phyloP scores from a whole-genome alignment of 1,139 yeast genomes.

The Debaryomyces nepalensis region DNA sequence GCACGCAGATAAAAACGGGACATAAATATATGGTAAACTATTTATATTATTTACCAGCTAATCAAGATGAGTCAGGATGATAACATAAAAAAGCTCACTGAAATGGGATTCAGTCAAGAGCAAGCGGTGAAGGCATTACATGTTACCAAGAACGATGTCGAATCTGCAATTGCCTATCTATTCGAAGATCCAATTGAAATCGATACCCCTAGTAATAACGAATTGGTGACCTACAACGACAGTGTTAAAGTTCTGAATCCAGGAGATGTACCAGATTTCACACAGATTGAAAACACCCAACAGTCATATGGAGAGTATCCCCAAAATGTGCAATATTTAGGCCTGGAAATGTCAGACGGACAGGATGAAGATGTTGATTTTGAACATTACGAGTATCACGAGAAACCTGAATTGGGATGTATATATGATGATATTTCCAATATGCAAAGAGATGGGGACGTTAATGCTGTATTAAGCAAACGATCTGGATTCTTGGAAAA shows the following conservation, averaged over 20 bases:
- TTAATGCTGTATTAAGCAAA: slow-evolving; percentile 23
- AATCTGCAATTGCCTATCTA: slow-evolving; percentile 56
- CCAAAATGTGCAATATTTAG: neutral
- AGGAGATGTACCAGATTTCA: slow-evolving; percentile 24
- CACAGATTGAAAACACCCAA: slow-evolving; percentile 7
- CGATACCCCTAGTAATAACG: slow-evolving; percentile 13
- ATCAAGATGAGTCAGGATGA: slow-evolving; percentile 18
- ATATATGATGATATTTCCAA: slow-evolving; percentile 9
- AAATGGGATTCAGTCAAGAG: slow-evolving; percentile 64
- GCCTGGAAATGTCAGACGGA: slow-evolving; percentile 1
- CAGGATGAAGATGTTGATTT: slow-evolving; percentile 7
- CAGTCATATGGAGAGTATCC: slow-evolving; percentile 1
- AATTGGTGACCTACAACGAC: slow-evolving; percentile 19
- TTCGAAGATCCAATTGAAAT: slow-evolving; percentile 45
- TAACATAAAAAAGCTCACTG: slow-evolving; percentile 46
- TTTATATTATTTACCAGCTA: neutral
- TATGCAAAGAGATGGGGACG: slow-evolving; percentile 14
- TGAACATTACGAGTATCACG: slow-evolving; percentile 7
- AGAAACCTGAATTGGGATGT: neutral
- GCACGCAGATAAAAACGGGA: slow-evolving; percentile 4
- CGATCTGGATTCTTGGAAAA: slow-evolving; percentile 27
- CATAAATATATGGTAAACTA: no score
- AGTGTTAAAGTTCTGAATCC: slow-evolving; percentile 26
- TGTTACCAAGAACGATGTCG: slow-evolving; percentile 51
- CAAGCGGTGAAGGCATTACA: slow-evolving; percentile 48